Percentiles rank a stretch among this genome's conserved stretches.
These are phyloP conservation scores for Chrysosporium keratinophilum DNA, from an alignment of 2,329 filamentous ascomycete species.

Conservation along the genomic window DNA sequence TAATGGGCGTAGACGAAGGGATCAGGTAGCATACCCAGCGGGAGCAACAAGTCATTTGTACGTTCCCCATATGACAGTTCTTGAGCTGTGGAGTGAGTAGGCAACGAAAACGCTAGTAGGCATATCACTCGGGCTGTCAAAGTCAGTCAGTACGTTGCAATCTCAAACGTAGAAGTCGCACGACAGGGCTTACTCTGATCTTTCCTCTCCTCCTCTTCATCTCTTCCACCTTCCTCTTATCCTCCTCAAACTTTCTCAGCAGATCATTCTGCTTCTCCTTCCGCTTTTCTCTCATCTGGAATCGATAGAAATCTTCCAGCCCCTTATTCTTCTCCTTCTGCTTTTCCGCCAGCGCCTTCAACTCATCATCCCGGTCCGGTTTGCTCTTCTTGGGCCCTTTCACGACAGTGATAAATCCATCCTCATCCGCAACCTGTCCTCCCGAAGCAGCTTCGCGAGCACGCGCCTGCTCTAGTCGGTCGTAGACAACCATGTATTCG, in stretches of 20 bases:
- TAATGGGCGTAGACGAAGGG: too few species aligned
- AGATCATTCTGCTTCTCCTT: constrained; percentile 64
- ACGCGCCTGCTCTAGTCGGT: constrained; percentile 55
- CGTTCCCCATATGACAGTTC: too few species aligned
- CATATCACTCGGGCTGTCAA: constrained; percentile 14
- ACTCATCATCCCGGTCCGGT: constrained; percentile 63
- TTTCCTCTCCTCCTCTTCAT: constrained; percentile 59
- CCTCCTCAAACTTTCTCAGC: constrained; percentile 63
- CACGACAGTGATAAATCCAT: constrained; percentile 89
- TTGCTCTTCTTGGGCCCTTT: constrained; percentile 59
- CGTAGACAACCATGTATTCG: constrained; percentile 74
- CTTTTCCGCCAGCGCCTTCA: constrained; percentile 49
- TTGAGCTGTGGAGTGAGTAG: too few species aligned
- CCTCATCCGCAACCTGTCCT: constrained; percentile 76
- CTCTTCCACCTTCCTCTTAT: constrained; percentile 58
- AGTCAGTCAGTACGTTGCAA: neutral
- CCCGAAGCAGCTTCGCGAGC: constrained; percentile 51
- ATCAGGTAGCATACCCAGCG: too few species aligned
- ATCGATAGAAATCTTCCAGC: constrained; percentile 67
- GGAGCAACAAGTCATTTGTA: too few species aligned
- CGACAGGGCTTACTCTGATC: constrained; percentile 38
- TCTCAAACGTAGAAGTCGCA: neutral
- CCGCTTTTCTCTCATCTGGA: constrained; percentile 68
- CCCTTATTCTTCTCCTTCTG: constrained; percentile 56
- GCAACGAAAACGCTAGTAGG: neutral